Conservation (phyloP, 2,329 filamentous ascomycete genomes). For the Trichoderma sp. region DNA sequence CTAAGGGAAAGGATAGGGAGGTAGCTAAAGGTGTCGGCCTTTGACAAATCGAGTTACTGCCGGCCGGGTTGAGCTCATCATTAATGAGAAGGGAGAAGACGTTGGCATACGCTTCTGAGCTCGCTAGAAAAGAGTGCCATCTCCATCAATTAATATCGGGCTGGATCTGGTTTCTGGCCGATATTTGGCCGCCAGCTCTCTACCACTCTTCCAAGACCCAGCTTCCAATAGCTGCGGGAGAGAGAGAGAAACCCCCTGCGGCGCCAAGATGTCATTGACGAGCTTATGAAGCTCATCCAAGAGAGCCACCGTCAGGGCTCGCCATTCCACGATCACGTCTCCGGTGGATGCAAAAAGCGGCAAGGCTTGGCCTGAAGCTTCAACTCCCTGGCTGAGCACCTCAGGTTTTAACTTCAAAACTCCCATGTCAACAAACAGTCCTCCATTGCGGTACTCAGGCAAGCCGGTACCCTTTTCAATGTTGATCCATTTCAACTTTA, state of each 20-base stretch:
- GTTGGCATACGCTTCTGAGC: neutral
- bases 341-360: slow-evolving; percentile 52
- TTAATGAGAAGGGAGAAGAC: neutral
- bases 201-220: slow-evolving; percentile 62
- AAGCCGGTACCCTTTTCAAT: slow-evolving; percentile 60
- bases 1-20: neutral
- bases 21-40: neutral
- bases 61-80: neutral
- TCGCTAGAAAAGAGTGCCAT: slow-evolving; percentile 76
- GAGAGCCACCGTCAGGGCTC: slow-evolving; percentile 55
- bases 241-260: slow-evolving; percentile 37
- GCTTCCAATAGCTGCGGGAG: slow-evolving; percentile 53
- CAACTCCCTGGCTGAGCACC: slow-evolving; percentile 40
- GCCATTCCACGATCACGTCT: slow-evolving; percentile 61
- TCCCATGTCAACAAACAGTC: slow-evolving; percentile 60
- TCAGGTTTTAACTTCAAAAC: slow-evolving; percentile 50
- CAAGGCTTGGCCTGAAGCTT: slow-evolving; percentile 41
- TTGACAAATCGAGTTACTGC: neutral
- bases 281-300: slow-evolving; percentile 48
- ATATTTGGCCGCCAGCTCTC: slow-evolving; percentile 75
- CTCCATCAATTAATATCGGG: slow-evolving; percentile 76
- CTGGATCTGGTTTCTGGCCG: slow-evolving; percentile 78
- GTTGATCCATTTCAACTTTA: slow-evolving; percentile 51
- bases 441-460: slow-evolving; percentile 70
- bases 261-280: slow-evolving; percentile 37